Evolutionary conservation across 2,329 filamentous ascomycete genomes (phyloP), one percentile per base, ranked within the genome.

Genomic region (Phialemonium atrogriseum): DNA sequence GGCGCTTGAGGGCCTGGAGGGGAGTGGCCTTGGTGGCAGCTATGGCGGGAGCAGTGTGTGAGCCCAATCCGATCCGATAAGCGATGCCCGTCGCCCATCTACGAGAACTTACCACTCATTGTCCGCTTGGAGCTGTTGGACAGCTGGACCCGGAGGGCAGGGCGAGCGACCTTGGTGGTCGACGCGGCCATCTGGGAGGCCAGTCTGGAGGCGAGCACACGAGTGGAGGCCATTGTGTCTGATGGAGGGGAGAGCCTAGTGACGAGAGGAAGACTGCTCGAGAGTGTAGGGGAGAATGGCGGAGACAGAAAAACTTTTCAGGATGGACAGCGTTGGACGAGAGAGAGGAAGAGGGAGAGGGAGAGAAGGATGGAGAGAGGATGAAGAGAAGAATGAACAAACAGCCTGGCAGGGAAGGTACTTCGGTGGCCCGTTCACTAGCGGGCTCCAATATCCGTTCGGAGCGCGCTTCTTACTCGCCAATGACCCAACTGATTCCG

Each of bases 141-240:
- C 52, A 77, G 54, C 58, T 71, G 68, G 55, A 70, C 67, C 55
- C 79, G 79, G 57, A 79, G 62, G 62, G 77, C 77, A 67, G 81
- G 80, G 64, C 82, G 81, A 64, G 80, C 80, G 64, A 77, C 79
- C 77, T 82, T 84, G 67, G 71, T 66, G n/a, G n/a, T n/a, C n/a
- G n/a, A n/a, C n/a, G n/a, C n/a, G 61, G 78, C 76, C 76, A 81
- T 80, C 67, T 80, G 74, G 59, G 77, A 72, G 64, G 80, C 79
- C 70, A 86, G 73, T 64, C 82, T 77, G 57, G 80, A 79, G 61
- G 81, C 77, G 67, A 84, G 72, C 63, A 85, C 73, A 68, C 82
- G 81, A 62, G 76, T 68, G 64, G 77, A 73, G 63, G 81, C 78
- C 82, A 87, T 87, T 84, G 73, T 75, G 73, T 77, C 66, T 68